Percentiles rank a stretch among this genome's conserved stretches.
Conservation (phyloP, 2,329 filamentous ascomycete species). For the Fusarium pseudograminearum region DNA sequence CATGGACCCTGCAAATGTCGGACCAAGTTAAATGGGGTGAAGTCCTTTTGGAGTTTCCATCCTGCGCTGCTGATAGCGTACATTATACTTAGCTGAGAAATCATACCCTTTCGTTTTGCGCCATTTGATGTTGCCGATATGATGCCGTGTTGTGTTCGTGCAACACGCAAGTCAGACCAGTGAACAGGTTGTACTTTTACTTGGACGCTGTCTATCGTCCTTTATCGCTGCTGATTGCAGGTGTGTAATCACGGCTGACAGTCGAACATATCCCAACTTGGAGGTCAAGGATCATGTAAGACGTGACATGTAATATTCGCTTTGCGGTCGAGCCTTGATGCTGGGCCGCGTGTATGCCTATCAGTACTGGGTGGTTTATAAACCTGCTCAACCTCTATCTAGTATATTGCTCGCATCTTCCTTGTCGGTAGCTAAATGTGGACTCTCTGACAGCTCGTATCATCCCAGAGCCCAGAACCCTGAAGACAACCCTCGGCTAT, state of each 20-base stretch:
- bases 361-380: not conserved
- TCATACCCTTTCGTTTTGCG: conserved; percentile 40
- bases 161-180: not conserved
- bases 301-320: not conserved
- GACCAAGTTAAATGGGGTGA: conserved; percentile 18
- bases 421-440: not conserved
- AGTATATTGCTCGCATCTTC: not conserved
- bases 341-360: not conserved
- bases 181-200: not conserved
- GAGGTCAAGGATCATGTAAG: conserved; percentile 11
- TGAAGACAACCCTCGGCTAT: not conserved
- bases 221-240: conserved; percentile 1
- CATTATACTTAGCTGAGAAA: conserved; percentile 33
- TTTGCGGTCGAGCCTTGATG: not conserved
- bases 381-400: not conserved
- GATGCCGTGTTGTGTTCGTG: not conserved
- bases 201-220: conserved; percentile 1
- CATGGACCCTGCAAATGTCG: conserved; percentile 23
- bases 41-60: conserved; percentile 7
- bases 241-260: conserved; percentile 25
- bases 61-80: conserved; percentile 21
- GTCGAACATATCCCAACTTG: not conserved
- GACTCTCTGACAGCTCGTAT: not conserved
- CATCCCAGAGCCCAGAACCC: conserved; percentile 21
- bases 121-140: not conserved